Conservation (phyloP, 129 eudicot species). For the Lonicera japonica region DNA sequence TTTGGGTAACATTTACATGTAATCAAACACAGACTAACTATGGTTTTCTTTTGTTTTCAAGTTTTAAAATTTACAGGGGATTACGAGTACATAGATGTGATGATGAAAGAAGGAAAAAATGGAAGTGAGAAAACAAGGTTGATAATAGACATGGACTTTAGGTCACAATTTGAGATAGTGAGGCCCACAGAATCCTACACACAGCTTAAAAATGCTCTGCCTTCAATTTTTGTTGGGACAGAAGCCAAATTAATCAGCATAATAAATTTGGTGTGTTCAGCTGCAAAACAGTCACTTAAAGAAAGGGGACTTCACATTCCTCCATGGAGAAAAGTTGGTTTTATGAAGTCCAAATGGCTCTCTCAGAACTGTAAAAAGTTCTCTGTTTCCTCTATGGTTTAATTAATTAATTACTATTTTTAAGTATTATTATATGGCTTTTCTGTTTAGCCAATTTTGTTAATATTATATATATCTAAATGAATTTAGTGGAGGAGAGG, state of each 20-base stretch:
- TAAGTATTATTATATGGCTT: too few relatives aligned
- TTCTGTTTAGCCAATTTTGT: too few relatives aligned
- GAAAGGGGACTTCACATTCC: conserved; percentile 31
- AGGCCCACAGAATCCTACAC: conserved; percentile 24
- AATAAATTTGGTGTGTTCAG: conserved; percentile 15
- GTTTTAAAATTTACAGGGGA: conserved; percentile 23
- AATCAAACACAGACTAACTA: too few relatives aligned
- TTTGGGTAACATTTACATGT: too few relatives aligned
- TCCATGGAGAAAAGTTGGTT: conserved; percentile 34
- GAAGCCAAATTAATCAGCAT: conserved; percentile 19
- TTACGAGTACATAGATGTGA: conserved; percentile 35
- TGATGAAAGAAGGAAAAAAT: conserved; percentile 2
- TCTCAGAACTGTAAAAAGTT: conserved; percentile 21
- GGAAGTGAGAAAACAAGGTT: conserved; percentile 5
- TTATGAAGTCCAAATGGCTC: conserved; percentile 34
- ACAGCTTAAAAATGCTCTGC: conserved; percentile 20
- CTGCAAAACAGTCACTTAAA: conserved; percentile 28
- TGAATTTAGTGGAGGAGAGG: too few relatives aligned
- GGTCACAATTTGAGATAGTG: conserved; percentile 33
- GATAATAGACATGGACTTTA: conserved; percentile 32
- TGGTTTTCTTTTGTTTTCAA: neutral
- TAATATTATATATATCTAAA: too few relatives aligned
- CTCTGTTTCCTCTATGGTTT: conserved; percentile 1
- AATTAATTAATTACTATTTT: too few relatives aligned
- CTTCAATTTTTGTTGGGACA: conserved; percentile 30